These are phyloP conservation scores for Aspergillus uvarum DNA, from an alignment of 2,329 filamentous ascomycete genomes.

Conservation along the genomic window DNA sequence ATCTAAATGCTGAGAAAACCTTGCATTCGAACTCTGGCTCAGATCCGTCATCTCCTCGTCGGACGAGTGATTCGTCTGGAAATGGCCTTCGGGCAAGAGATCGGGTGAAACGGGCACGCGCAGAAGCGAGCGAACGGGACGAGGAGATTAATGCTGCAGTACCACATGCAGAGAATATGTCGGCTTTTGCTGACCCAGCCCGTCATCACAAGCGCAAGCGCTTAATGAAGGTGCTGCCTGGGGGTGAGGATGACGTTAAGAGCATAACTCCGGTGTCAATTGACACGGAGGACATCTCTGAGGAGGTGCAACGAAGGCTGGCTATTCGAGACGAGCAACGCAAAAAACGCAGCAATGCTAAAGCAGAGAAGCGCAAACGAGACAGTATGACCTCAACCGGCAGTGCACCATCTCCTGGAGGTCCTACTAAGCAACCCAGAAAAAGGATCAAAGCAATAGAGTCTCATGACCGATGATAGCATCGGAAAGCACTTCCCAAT, in stretches of 20 bases:
- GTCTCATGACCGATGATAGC: background rate
- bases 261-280: constrained; percentile 25
- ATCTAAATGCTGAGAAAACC: background rate
- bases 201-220: constrained; percentile 26
- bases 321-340: constrained; percentile 44
- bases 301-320: constrained; percentile 46
- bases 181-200: background rate
- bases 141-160: background rate
- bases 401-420: constrained; percentile 16
- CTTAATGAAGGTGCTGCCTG: constrained; percentile 19
- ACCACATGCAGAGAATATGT: background rate
- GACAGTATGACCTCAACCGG: constrained; percentile 36
- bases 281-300: constrained; percentile 47
- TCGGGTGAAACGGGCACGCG: background rate
- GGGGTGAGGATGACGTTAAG: constrained; percentile 26
- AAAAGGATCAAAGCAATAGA: constrained; percentile 22
- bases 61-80: background rate
- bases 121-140: background rate
- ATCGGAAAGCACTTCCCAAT: background rate
- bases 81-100: background rate
- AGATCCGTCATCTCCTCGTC: background rate
- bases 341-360: constrained; percentile 28
- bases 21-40: background rate
- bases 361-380: constrained; percentile 38
- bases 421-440: constrained; percentile 16